Evolutionary conservation across 2,329 filamentous ascomycete genomes (phyloP).

Genomic region (Diaporthe citri): DNA sequence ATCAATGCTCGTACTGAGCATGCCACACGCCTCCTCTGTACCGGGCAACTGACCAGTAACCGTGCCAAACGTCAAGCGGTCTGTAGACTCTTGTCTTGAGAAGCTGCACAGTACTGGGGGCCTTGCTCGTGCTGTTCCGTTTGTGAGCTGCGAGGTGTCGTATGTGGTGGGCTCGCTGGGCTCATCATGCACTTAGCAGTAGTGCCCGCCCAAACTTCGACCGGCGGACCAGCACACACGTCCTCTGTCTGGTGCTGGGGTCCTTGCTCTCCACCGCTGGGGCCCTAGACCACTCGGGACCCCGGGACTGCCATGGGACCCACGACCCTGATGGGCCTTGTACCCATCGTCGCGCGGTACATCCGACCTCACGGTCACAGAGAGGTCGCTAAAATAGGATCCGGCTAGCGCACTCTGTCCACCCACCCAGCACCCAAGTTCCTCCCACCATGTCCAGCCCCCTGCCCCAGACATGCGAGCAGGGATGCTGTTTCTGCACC

Average conservation of each 20-base stretch:
- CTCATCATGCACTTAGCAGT: constrained; percentile 33
- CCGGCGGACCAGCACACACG: constrained; percentile 34
- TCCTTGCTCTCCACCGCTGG: constrained; percentile 34
- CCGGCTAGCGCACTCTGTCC: constrained; percentile 52
- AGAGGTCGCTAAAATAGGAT: constrained; percentile 54
- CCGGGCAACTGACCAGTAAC: constrained; percentile 33
- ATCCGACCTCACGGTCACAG: constrained; percentile 39
- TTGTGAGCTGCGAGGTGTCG: constrained; percentile 41
- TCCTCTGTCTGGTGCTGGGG: constrained; percentile 27
- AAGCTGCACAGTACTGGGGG: constrained; percentile 29
- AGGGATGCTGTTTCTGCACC: constrained; percentile 44
- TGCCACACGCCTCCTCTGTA: constrained; percentile 23
- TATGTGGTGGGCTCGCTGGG: constrained; percentile 36
- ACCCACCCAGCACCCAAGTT: constrained; percentile 44
- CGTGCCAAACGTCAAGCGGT: constrained; percentile 2
- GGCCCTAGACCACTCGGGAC: constrained; percentile 39
- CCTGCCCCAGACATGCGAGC: constrained; percentile 58
- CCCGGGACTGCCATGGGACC: constrained; percentile 40
- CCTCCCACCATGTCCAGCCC: constrained; percentile 39
- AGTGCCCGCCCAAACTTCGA: constrained; percentile 33
- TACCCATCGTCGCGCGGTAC: constrained; percentile 42
- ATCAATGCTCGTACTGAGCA: constrained; percentile 24
- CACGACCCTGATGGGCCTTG: constrained; percentile 38
- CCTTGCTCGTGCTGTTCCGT: constrained; percentile 33
- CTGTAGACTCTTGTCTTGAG: constrained; percentile 28